These are phyloP conservation scores for Aspergillus wentii DNA, from an alignment of 495 filamentous ascomycete species.

Conservation along the genomic window DNA sequence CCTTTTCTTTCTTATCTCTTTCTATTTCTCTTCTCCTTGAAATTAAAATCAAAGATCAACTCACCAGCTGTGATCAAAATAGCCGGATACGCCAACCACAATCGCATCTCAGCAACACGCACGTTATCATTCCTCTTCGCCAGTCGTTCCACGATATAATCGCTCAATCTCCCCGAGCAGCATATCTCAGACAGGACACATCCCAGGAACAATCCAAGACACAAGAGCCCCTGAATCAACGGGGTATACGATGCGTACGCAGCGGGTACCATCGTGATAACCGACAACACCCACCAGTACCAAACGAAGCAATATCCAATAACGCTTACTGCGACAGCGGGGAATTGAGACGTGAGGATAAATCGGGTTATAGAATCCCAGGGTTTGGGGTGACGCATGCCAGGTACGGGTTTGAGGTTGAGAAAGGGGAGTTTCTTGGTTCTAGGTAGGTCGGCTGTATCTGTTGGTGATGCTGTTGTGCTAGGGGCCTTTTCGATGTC, in stretches of 20 bases:
- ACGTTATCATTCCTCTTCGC: constrained; percentile 42
- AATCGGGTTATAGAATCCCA: constrained; percentile 47
- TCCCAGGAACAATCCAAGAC: constrained; percentile 53
- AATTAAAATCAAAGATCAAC: constrained; percentile 6
- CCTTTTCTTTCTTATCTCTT: too few species aligned
- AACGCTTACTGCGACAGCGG: constrained; percentile 40
- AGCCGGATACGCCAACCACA: constrained; percentile 58
- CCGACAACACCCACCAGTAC: constrained; percentile 62
- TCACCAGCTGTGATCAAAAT: constrained; percentile 41
- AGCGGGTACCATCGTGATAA: constrained; percentile 55
- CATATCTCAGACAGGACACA: constrained; percentile 50
- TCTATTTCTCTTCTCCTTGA: too few species aligned
- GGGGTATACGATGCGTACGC: constrained; percentile 50
- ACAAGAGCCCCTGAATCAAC: constrained; percentile 54
- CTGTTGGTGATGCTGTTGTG: not conserved
- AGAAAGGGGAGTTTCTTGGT: constrained; percentile 48
- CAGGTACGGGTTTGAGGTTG: constrained; percentile 47
- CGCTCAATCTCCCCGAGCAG: constrained; percentile 51
- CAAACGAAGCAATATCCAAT: constrained; percentile 51
- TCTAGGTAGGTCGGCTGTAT: constrained; percentile 22
- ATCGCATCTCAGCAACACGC: constrained; percentile 51
- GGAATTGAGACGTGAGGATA: constrained; percentile 42
- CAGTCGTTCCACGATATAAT: constrained; percentile 42
- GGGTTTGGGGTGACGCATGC: constrained; percentile 47
- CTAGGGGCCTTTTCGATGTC: constrained; percentile 26